Evolutionary conservation across 2,329 filamentous ascomycete species (phyloP).

Genomic region (Scytalidium lignicola): DNA sequence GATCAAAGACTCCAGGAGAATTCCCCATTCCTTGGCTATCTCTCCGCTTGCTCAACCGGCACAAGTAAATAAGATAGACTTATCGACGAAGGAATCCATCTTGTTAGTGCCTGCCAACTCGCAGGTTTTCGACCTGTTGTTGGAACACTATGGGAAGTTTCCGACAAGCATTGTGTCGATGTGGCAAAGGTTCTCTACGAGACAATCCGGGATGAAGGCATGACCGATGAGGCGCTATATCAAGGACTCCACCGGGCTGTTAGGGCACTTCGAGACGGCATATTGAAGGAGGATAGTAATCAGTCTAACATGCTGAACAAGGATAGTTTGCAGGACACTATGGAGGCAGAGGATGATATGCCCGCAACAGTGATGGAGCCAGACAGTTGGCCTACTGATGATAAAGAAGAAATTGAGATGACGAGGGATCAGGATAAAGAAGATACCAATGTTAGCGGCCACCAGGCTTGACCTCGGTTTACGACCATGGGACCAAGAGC

Average conservation of each 20-base stretch:
- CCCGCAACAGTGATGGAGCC: too few species aligned
- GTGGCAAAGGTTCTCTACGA: constrained; percentile 26
- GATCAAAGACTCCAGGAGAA: constrained; percentile 10
- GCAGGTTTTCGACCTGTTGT: constrained; percentile 36
- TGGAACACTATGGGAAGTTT: constrained; percentile 35
- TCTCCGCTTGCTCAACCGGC: constrained; percentile 34
- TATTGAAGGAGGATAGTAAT: too few species aligned
- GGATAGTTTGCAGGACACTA: too few species aligned
- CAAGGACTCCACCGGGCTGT: neutral
- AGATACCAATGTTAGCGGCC: too few species aligned
- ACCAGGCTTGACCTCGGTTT: too few species aligned
- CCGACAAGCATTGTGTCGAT: constrained; percentile 28
- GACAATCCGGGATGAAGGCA: constrained; percentile 2
- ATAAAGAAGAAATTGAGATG: too few species aligned
- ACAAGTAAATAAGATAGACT: constrained; percentile 15
- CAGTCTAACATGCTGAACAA: too few species aligned
- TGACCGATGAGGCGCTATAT: neutral
- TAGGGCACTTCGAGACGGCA: neutral
- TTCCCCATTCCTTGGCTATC: constrained; percentile 31
- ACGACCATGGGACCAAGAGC: too few species aligned
- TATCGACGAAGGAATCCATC: constrained; percentile 34
- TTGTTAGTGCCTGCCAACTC: constrained; percentile 33
- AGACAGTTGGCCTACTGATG: too few species aligned
- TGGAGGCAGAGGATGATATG: too few species aligned
- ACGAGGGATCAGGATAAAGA: too few species aligned